Conservation (phyloP, 2,329 filamentous ascomycete genomes). For the Phoma sp. region DNA sequence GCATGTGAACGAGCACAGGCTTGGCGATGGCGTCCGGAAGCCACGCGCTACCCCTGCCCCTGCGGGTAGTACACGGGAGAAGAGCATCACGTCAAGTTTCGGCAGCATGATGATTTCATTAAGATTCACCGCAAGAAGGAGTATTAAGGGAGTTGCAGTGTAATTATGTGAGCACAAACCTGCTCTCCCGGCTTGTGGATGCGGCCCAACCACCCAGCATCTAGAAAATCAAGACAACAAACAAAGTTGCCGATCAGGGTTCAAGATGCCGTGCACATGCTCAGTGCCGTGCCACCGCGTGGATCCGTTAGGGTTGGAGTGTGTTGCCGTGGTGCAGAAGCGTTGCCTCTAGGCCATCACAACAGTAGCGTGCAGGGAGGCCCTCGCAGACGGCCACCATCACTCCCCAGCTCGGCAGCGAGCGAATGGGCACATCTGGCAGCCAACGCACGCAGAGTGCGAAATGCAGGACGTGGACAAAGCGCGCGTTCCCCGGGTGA, state of each 20-base stretch:
- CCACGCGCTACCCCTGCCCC: constrained; percentile 11
- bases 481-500: constrained; percentile 26
- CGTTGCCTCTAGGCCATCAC: background rate
- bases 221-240: background rate
- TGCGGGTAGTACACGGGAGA: constrained; percentile 15
- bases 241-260: constrained; percentile 11
- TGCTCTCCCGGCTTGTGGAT: background rate
- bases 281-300: constrained; percentile 13
- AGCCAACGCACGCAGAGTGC: constrained; percentile 12
- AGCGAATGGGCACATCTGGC: background rate
- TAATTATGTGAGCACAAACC: background rate
- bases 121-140: no score
- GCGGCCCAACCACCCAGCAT: constrained; percentile 4
- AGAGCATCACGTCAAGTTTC: background rate
- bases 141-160: no score
- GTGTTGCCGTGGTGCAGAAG: constrained; percentile 12
- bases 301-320: constrained; percentile 5
- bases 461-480: constrained; percentile 14
- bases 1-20: constrained; percentile 15
- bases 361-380: background rate
- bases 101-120: no score
- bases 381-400: background rate
- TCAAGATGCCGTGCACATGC: constrained; percentile 14
- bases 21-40: constrained; percentile 13
- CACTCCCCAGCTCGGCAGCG: background rate